Evolutionary conservation across 2,329 filamentous ascomycete species (phyloP).

Genomic region (Diplodia intermedia): DNA sequence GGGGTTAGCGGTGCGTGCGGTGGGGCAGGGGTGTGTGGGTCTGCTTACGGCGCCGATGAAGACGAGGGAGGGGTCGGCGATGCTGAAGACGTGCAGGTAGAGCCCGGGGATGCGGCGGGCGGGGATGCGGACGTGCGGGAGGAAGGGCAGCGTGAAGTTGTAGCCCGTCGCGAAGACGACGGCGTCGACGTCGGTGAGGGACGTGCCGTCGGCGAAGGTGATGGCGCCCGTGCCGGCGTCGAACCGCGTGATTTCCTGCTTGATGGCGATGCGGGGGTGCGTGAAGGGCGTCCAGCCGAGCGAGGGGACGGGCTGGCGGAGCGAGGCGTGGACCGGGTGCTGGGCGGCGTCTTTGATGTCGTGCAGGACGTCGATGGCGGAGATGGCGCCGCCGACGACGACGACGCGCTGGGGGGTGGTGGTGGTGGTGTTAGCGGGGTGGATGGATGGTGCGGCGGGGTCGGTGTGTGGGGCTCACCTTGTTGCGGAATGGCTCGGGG

Average conservation of each 20-base stretch:
- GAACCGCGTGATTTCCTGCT: slow-evolving; percentile 30
- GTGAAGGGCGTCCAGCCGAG: slow-evolving; percentile 33
- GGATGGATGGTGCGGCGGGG: too few relatives aligned
- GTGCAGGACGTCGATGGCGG: slow-evolving; percentile 33
- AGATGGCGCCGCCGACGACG: slow-evolving; percentile 35
- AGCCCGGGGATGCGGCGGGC: slow-evolving; percentile 33
- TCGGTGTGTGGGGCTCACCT: background rate
- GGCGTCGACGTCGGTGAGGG: slow-evolving; percentile 32
- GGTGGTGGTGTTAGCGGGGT: too few relatives aligned
- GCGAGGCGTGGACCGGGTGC: slow-evolving; percentile 33
- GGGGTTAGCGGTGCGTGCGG: too few relatives aligned
- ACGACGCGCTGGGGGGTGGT: slow-evolving; percentile 31
- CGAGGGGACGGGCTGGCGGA: slow-evolving; percentile 30
- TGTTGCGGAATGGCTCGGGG: slow-evolving; percentile 33
- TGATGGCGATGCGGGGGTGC: slow-evolving; percentile 33
- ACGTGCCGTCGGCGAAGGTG: slow-evolving; percentile 33
- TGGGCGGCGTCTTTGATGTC: slow-evolving; percentile 32
- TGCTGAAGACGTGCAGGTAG: slow-evolving; percentile 36
- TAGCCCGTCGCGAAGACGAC: slow-evolving; percentile 35
- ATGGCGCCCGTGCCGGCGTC: slow-evolving; percentile 27
- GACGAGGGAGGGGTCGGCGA: background rate
- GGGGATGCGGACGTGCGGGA: slow-evolving; percentile 32
- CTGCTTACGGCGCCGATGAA: background rate
- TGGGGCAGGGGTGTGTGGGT: too few relatives aligned
- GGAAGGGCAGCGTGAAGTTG: slow-evolving; percentile 34